Percentiles rank a stretch among this genome's conserved stretches.
These are phyloP conservation scores for Mytilinidion resinicola DNA, from an alignment of 495 filamentous ascomycete species.

Conservation along the genomic window DNA sequence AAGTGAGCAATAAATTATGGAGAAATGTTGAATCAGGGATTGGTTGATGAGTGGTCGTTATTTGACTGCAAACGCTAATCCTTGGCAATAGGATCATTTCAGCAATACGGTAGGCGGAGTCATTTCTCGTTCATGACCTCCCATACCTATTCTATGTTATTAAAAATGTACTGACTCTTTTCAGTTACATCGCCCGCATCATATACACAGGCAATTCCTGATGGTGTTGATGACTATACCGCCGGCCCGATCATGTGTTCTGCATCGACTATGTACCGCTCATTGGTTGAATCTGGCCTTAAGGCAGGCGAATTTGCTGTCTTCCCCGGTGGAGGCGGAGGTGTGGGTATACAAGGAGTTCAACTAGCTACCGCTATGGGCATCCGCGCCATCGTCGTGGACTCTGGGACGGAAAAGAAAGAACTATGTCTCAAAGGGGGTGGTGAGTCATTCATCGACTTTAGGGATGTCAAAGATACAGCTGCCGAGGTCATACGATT, in stretches of 20 bases:
- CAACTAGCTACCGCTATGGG: conserved; percentile 37
- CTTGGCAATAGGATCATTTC: too few relatives aligned
- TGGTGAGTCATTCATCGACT: conserved; percentile 29
- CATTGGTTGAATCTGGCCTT: conserved; percentile 36
- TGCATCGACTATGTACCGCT: conserved; percentile 40
- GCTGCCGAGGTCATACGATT: conserved; percentile 18
- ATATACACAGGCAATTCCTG: conserved; percentile 40
- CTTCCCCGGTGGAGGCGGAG: conserved; percentile 42
- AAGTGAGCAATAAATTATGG: too few relatives aligned
- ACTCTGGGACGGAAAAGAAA: conserved; percentile 24
- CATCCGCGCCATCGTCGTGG: conserved; percentile 23
- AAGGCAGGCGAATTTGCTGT: conserved; percentile 40
- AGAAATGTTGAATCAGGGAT: too few relatives aligned
- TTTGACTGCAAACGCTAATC: too few relatives aligned
- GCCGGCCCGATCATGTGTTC: conserved; percentile 45
- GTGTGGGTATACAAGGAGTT: conserved; percentile 40
- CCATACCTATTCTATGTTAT: too few relatives aligned
- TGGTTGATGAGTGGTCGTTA: too few relatives aligned
- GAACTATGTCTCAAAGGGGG: conserved; percentile 20
- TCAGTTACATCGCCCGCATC: conserved; percentile 39
- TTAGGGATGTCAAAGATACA: conserved; percentile 17
- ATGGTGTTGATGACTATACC: conserved; percentile 38
- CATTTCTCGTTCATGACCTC: too few relatives aligned
- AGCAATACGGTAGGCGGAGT: too few relatives aligned
- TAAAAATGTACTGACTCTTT: too few relatives aligned